Conservation (phyloP, 108 stramenopile species). For the Seminavis robusta region DNA sequence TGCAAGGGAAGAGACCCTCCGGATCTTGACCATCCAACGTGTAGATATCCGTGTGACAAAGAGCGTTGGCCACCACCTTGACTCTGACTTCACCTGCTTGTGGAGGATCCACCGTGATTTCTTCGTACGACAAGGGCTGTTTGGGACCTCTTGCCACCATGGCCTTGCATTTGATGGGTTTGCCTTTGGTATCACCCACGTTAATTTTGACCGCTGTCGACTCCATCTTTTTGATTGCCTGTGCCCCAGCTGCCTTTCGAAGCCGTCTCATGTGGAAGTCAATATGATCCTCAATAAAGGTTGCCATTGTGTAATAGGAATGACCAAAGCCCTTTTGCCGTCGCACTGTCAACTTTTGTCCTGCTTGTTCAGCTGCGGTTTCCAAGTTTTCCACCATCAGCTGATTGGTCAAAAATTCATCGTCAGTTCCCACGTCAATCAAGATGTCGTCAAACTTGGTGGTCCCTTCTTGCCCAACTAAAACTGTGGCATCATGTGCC, state of each 20-base stretch:
- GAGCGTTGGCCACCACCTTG: slow-evolving; percentile 87
- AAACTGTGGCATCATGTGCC: slow-evolving; percentile 65
- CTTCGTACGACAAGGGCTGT: slow-evolving; percentile 71
- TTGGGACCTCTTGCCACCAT: slow-evolving; percentile 83
- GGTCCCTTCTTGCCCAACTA: slow-evolving; percentile 42
- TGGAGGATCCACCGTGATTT: slow-evolving; percentile 89
- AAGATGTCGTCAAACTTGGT: slow-evolving; percentile 66
- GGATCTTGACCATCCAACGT: slow-evolving; percentile 89
- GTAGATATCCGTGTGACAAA: slow-evolving; percentile 94
- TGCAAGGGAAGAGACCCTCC: slow-evolving; percentile 88
- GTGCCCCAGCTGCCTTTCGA: too few species aligned
- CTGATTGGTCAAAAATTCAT: slow-evolving; percentile 69
- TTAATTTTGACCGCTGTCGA: too few species aligned
- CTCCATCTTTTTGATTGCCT: too few species aligned
- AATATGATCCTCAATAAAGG: slow-evolving; percentile 88
- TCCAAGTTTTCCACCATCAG: slow-evolving; percentile 56
- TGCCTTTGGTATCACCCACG: slow-evolving; percentile 43
- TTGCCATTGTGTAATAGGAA: slow-evolving; percentile 88
- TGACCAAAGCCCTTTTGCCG: slow-evolving; percentile 91
- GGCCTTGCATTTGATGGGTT: slow-evolving; percentile 84
- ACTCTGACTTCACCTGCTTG: slow-evolving; percentile 77
- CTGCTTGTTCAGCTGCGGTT: slow-evolving; percentile 52
- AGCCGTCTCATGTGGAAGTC: slow-evolving; percentile 77
- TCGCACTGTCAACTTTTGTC: slow-evolving; percentile 66
- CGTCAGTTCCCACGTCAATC: slow-evolving; percentile 76